Conservation (phyloP, 2,329 filamentous ascomycete species). For the Xylaria sp. region DNA sequence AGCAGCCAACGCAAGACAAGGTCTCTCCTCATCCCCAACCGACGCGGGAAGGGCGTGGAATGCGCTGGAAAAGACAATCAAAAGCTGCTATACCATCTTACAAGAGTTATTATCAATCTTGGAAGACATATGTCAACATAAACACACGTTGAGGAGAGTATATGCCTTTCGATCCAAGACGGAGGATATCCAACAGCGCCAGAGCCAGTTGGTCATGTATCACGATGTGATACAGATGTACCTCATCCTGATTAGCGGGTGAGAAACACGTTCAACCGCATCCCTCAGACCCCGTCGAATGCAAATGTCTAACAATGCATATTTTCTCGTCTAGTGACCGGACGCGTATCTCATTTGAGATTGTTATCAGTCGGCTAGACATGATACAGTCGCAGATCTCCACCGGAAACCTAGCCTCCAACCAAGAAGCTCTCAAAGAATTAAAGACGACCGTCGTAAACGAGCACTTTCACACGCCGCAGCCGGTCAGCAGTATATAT, state of each 20-base stretch:
- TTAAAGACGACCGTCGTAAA: not conserved
- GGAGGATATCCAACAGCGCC: not conserved
- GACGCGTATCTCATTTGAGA: not conserved
- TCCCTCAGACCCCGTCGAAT: not conserved
- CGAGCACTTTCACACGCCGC: not conserved
- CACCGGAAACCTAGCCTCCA: not conserved
- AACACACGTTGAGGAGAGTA: not conserved
- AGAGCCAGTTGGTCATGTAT: not conserved
- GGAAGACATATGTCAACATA: not conserved
- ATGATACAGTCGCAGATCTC: not conserved
- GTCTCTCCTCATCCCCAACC: not conserved
- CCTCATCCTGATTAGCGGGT: not conserved
- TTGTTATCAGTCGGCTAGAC: not conserved
- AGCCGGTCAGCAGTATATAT: not conserved
- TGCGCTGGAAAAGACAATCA: not conserved
- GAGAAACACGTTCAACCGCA: too few relatives aligned
- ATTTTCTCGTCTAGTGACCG: not conserved
- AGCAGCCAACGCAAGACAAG: not conserved
- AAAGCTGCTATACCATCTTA: not conserved
- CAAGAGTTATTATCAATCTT: not conserved
- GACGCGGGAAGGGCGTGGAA: not conserved
- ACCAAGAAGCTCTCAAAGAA: not conserved
- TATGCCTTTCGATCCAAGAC: not conserved
- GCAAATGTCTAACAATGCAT: not conserved
- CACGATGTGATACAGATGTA: not conserved